Evolutionary conservation across 2,329 filamentous ascomycete genomes (phyloP), one percentile per base, ranked within the genome.

Genomic region (Penicillium nordicum): DNA sequence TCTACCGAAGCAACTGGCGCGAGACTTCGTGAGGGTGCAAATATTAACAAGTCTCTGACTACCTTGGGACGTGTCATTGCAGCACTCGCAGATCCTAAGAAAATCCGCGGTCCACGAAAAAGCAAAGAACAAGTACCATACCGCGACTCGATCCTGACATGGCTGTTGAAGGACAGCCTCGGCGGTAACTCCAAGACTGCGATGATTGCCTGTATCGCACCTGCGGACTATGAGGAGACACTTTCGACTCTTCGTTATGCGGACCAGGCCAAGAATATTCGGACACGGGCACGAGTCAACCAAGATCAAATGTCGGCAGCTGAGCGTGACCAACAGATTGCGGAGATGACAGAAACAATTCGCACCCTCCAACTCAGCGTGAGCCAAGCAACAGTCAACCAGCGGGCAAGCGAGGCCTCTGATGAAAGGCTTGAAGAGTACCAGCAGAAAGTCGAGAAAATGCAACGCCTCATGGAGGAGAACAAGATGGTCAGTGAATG

Each of bases 41-140:
- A 97, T 74, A 99, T 99, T 84, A 99, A 99, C 82, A 97, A 97
- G 77, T 97, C 93, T 10, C 84, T 99, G 37, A 97, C 93, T 0
- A 97, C 94, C 0, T 84, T 99, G 10, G 94, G 94, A 4, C 88
- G 94, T 51, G 94, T 99, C 47, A 99, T 99, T 72, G 93, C 92
- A 30, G 93, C 94, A 1, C 82, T 99, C 29, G 90, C 88, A 4
- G 86, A 89, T 65, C 83, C 84, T 1, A 90, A 90, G 72, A 78
- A 88, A 67, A 80, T 84, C 43, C 73, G 77, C 7, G 78, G 80
- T 37, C 73, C 75, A 55, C 79, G 82, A 55, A 89, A 89, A 69
- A 84, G 84, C 62, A 84, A 83, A 61, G 84, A 92, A 29, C 84
- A 92, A 7, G 88, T 99, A 3, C 94, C 94, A 5, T 99, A 97